phyloP scores from a whole-genome alignment of 257 asterid species.

The Datura wrightii region DNA sequence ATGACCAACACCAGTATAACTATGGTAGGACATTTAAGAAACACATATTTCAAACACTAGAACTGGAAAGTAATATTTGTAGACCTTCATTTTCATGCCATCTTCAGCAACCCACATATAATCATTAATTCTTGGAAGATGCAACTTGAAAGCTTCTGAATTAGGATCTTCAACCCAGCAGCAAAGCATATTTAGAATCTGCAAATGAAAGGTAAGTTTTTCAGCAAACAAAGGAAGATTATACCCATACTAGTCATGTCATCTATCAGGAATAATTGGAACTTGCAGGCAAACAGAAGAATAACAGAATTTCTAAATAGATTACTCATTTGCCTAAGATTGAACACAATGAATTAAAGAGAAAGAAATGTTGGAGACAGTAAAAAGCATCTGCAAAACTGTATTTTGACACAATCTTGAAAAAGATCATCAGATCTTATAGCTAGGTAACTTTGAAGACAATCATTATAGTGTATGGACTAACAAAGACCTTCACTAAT shows the following conservation, averaged over 20 bases:
- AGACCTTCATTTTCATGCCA: conserved; percentile 99
- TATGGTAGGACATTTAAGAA: not conserved
- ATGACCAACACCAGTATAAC: conserved; percentile 10
- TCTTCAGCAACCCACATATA: conserved; percentile 97
- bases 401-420: conserved; percentile 7
- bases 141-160: conserved; percentile 97
- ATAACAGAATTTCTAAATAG: not conserved
- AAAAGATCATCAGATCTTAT: conserved; percentile 26
- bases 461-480: not conserved
- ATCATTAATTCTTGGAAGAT: conserved; percentile 86
- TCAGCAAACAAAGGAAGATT: not conserved
- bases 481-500: not conserved
- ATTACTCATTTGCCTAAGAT: conserved; percentile 18
- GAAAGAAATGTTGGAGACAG: not conserved
- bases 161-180: conserved; percentile 98
- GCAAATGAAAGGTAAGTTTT: conserved; percentile 33
- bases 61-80: not conserved
- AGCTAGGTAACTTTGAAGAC: conserved; percentile 22
- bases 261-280: conserved; percentile 18
- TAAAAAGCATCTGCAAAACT: not conserved
- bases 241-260: not conserved
- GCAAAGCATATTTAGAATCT: conserved; percentile 97
- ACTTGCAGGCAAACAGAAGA: conserved; percentile 23
- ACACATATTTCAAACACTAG: not conserved
- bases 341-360: conserved; percentile 5